phyloP scores from a whole-genome alignment of 2,329 filamentous ascomycete species.

The Sclerotinia trifoliorum region DNA sequence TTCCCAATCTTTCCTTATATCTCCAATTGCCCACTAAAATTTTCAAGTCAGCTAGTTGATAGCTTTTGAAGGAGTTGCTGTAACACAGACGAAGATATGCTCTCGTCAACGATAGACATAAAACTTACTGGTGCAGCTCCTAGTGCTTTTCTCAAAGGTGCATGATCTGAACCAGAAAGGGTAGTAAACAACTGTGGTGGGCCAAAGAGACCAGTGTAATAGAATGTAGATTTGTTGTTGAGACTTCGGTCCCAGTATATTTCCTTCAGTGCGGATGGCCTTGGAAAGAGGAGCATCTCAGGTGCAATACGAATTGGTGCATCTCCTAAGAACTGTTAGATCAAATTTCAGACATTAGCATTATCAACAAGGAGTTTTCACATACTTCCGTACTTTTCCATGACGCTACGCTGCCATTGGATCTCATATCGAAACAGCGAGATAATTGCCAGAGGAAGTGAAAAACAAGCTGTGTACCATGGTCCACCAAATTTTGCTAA shows the following conservation, averaged over 20 bases:
- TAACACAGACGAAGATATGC: neutral
- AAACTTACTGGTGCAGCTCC: neutral
- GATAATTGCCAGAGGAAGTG: conserved; percentile 8
- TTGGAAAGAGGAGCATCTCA: conserved; percentile 42
- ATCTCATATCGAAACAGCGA: neutral
- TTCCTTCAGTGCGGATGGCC: conserved; percentile 41
- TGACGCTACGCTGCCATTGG: neutral
- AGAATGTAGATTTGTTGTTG: conserved; percentile 42
- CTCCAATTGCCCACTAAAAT: conserved; percentile 6
- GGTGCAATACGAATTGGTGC: conserved; percentile 33
- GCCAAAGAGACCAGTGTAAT: conserved; percentile 42
- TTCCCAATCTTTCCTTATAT: conserved; percentile 1
- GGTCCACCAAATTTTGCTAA: conserved; percentile 24
- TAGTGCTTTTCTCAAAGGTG: conserved; percentile 12
- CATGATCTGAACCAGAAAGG: neutral
- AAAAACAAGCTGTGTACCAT: conserved; percentile 14
- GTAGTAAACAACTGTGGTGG: conserved; percentile 37
- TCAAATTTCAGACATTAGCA: too few relatives aligned
- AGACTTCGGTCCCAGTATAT: conserved; percentile 44
- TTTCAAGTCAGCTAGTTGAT: neutral
- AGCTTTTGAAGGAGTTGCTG: too few relatives aligned
- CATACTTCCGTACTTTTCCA: conserved; percentile 17
- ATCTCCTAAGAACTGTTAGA: conserved; percentile 30
- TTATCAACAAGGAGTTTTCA: rapidly evolving
- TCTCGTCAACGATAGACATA: neutral